Percentiles rank a stretch among this genome's conserved stretches.
Conservation (phyloP, 192 early-diverging fungal species). For the Anaeromyces robustus region DNA sequence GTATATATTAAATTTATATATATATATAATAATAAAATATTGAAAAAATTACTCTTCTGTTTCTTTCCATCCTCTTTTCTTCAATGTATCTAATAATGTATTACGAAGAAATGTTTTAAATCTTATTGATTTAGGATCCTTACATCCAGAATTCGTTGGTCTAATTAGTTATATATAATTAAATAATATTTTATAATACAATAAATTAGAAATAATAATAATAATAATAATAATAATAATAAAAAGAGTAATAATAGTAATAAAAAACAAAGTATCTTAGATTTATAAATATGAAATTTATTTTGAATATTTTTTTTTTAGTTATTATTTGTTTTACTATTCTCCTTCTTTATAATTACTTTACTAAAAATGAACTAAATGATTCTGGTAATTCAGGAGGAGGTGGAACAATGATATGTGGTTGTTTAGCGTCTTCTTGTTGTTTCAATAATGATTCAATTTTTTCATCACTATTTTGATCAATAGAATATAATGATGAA, state of each 20-base stretch:
- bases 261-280: too few relatives aligned
- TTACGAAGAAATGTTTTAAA: constrained; percentile 35
- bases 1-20: too few relatives aligned
- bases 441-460: not conserved
- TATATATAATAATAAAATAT: not conserved
- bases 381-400: not conserved
- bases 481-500: not conserved
- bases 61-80: constrained; percentile 44
- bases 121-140: constrained; percentile 9
- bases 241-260: too few relatives aligned
- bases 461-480: not conserved
- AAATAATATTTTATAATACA: too few relatives aligned
- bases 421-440: not conserved
- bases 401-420: not conserved
- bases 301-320: too few relatives aligned
- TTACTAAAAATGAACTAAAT: not conserved
- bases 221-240: too few relatives aligned
- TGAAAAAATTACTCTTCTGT: constrained; percentile 24
- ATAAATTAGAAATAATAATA: too few relatives aligned
- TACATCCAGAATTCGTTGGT: not conserved
- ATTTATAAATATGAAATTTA: too few relatives aligned
- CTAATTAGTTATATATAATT: too few relatives aligned
- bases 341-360: too few relatives aligned
- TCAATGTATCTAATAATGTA: constrained; percentile 39
- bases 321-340: too few relatives aligned